Conservation (phyloP, 2,329 filamentous ascomycete species). For the Mollisia scopiformis region DNA sequence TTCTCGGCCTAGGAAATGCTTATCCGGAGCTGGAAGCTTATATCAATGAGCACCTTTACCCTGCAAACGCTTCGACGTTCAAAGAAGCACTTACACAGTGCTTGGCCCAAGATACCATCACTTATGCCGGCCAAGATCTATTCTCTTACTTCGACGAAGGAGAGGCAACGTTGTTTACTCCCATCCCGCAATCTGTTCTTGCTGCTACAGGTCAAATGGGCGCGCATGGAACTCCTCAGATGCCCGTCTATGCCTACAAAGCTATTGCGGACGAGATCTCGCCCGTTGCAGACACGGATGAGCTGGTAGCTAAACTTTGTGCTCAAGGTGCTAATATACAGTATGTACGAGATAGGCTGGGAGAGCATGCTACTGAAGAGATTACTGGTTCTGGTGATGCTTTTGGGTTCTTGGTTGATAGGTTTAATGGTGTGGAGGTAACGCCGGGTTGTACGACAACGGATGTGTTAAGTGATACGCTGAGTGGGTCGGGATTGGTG, state of each 20-base stretch:
- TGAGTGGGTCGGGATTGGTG: not conserved
- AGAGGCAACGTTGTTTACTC: slow-evolving; percentile 20
- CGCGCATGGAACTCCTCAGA: slow-evolving; percentile 44
- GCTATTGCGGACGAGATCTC: slow-evolving; percentile 49
- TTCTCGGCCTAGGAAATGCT: slow-evolving; percentile 1
- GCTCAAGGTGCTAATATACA: slow-evolving; percentile 42
- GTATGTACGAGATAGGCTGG: slow-evolving; percentile 47
- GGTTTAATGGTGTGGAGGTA: slow-evolving; percentile 7
- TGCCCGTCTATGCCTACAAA: slow-evolving; percentile 54
- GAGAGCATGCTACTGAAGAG: slow-evolving; percentile 44
- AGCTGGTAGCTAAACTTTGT: slow-evolving; percentile 45
- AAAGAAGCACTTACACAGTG: not conserved
- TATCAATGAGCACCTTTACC: not conserved
- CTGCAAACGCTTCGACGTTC: not conserved
- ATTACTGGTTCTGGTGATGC: slow-evolving; percentile 39
- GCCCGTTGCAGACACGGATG: slow-evolving; percentile 46
- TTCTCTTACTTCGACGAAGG: slow-evolving; percentile 45
- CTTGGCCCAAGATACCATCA: slow-evolving; percentile 3
- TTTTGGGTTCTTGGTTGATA: slow-evolving; percentile 33
- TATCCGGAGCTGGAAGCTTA: slow-evolving; percentile 2
- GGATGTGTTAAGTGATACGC: not conserved
- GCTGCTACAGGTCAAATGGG: slow-evolving; percentile 5
- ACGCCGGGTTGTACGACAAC: not conserved
- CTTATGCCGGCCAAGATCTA: slow-evolving; percentile 42
- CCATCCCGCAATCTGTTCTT: not conserved